phyloP scores from a whole-genome alignment of 306 rosid species.

The Cucumis hystrix region DNA sequence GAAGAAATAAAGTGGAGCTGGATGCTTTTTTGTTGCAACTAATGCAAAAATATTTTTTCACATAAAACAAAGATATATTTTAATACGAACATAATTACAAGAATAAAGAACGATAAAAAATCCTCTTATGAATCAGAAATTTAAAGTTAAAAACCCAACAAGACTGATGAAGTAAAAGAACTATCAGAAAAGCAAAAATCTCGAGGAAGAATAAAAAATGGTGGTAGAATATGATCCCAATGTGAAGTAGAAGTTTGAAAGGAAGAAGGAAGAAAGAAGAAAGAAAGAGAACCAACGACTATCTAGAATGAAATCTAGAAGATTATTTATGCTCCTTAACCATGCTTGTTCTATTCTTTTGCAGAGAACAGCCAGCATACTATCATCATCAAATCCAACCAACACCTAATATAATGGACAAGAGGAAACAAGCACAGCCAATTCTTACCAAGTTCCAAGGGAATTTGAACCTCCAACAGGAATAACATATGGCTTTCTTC shows the following conservation, averaged over 20 bases:
- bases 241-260: neutral
- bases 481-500: slow-evolving; percentile 80
- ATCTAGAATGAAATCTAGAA: neutral
- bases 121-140: neutral
- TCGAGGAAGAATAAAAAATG: neutral
- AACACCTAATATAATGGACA: neutral
- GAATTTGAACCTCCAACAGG: slow-evolving; percentile 93
- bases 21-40: neutral
- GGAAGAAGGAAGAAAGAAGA: neutral
- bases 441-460: slow-evolving; percentile 76
- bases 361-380: neutral
- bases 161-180: neutral
- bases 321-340: neutral
- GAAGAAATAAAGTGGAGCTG: neutral
- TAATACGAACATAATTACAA: neutral
- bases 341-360: neutral
- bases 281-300: neutral
- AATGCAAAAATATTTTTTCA: neutral
- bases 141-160: neutral
- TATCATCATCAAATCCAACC: neutral
- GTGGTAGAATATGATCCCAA: neutral
- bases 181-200: neutral
- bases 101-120: neutral
- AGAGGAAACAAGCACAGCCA: neutral
- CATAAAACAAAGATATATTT: neutral